These are phyloP conservation scores for Colletotrichum karsti DNA, from an alignment of 2,329 filamentous ascomycete species.

Conservation along the genomic window DNA sequence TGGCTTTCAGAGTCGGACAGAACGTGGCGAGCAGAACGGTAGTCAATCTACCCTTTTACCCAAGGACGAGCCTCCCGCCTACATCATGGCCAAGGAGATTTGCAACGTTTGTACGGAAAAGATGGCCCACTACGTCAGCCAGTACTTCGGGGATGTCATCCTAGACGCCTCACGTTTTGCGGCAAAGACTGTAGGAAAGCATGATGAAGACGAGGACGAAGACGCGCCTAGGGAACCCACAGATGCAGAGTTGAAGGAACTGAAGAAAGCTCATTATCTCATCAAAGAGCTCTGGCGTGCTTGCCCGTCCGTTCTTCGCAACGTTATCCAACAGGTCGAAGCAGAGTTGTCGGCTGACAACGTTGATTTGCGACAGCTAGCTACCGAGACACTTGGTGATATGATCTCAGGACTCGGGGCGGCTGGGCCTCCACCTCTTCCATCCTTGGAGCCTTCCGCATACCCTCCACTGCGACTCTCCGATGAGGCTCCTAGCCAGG, in stretches of 20 bases:
- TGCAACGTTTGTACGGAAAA: constrained; percentile 91
- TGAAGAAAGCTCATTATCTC: constrained; percentile 88
- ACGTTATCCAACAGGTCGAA: constrained; percentile 93
- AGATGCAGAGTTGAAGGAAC: constrained; percentile 85
- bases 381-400: constrained; percentile 93
- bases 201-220: constrained; percentile 72
- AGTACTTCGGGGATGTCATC: constrained; percentile 97
- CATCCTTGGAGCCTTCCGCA: constrained; percentile 79
- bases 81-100: constrained; percentile 95
- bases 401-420: constrained; percentile 94
- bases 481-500: constrained; percentile 61
- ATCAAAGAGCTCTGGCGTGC: constrained; percentile 95
- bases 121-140: constrained; percentile 93
- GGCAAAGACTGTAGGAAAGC: constrained; percentile 63
- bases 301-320: constrained; percentile 85
- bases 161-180: constrained; percentile 79
- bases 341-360: constrained; percentile 93
- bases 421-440: constrained; percentile 80
- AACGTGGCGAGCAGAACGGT: constrained; percentile 67
- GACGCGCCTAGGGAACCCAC: constrained; percentile 69
- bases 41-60: constrained; percentile 85
- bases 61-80: constrained; percentile 90
- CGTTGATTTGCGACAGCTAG: constrained; percentile 83
- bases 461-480: constrained; percentile 80
- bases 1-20: constrained; percentile 58